phyloP scores from a whole-genome alignment of 1,284 basidiomycete genomes.

The Phaffia rhodozyma region DNA sequence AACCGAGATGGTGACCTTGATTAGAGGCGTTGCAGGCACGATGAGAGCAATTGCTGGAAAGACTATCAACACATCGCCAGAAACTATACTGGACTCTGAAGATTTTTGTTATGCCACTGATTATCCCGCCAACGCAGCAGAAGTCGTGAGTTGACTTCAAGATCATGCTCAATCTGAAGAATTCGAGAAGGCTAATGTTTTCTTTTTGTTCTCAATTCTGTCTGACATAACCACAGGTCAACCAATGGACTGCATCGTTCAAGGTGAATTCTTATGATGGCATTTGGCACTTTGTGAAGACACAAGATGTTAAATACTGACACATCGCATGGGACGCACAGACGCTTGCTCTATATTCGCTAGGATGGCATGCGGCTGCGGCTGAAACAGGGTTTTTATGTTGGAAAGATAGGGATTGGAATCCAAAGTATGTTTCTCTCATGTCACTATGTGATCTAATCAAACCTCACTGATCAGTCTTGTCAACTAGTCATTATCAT shows the following conservation, averaged over 20 bases:
- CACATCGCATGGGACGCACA: neutral
- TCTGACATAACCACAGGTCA: neutral
- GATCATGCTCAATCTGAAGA: too few species aligned
- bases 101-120: constrained; percentile 42
- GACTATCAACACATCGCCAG: constrained; percentile 41
- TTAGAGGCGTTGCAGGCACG: constrained; percentile 45
- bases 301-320: neutral
- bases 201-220: too few species aligned
- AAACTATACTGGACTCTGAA: constrained; percentile 49
- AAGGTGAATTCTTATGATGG: neutral
- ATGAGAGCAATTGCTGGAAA: constrained; percentile 51
- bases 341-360: constrained; percentile 49
- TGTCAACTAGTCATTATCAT: constrained; percentile 41
- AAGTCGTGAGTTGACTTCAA: too few species aligned
- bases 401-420: constrained; percentile 45
- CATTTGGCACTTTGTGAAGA: neutral
- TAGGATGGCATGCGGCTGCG: constrained; percentile 48
- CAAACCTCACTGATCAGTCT: constrained; percentile 46
- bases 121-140: neutral
- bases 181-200: too few species aligned
- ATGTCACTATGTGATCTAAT: constrained; percentile 4
- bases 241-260: neutral
- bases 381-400: constrained; percentile 50
- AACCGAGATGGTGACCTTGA: constrained; percentile 36
- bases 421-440: constrained; percentile 44